Conservation (phyloP, 2,329 filamentous ascomycete species). For the Chaetomium sp. region DNA sequence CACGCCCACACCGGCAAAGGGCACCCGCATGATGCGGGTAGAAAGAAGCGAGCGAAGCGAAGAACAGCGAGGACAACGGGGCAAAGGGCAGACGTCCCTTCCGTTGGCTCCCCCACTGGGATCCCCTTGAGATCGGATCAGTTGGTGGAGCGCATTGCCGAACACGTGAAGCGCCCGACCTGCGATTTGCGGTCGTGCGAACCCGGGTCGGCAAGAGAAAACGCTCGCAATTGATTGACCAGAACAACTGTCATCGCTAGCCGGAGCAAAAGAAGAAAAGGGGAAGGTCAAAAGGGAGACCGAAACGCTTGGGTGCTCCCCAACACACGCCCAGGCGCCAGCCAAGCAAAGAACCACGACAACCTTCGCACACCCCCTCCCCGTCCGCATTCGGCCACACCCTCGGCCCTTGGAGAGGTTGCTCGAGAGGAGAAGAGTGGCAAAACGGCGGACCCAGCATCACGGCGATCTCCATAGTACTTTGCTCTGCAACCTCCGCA, state of each 20-base stretch:
- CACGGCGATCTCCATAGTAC: too few relatives aligned
- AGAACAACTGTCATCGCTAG: background rate
- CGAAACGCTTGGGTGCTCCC: constrained; percentile 5
- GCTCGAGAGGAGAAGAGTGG: too few relatives aligned
- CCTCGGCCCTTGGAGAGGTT: background rate
- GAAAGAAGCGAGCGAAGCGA: too few relatives aligned
- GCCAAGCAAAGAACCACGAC: background rate
- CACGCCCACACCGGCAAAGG: too few relatives aligned
- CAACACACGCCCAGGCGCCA: background rate
- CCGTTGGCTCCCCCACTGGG: background rate
- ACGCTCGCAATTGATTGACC: constrained; percentile 15
- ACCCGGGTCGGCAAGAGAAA: constrained; percentile 7
- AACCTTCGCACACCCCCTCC: background rate
- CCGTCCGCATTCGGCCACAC: background rate
- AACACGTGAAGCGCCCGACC: constrained; percentile 2
- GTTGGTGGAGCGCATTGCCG: background rate
- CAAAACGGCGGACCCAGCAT: too few relatives aligned
- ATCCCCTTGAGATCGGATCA: background rate
- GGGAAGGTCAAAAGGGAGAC: background rate
- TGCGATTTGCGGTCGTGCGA: background rate
- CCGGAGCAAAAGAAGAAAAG: background rate
- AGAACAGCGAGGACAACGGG: background rate
- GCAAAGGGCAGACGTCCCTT: background rate
- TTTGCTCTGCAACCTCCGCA: too few relatives aligned
- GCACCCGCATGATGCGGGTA: too few relatives aligned